These are phyloP conservation scores for Naganishia randhawae DNA, from an alignment of 768 basidiomycete genomes.

Conservation along the genomic window DNA sequence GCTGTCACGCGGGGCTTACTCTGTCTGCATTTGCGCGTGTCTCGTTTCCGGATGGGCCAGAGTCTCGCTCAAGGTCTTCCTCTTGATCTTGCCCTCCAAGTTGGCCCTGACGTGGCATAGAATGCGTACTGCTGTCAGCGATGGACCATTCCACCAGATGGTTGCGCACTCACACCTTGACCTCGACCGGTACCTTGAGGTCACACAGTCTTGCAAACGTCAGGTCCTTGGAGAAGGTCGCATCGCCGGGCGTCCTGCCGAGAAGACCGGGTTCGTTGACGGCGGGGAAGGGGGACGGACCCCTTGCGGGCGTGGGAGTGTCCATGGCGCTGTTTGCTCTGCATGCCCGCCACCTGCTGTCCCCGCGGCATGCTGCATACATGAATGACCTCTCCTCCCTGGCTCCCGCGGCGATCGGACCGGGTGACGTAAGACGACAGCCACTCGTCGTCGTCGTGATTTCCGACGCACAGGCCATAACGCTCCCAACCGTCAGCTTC, in stretches of 20 bases:
- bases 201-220: constrained; percentile 88
- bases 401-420: too few species aligned
- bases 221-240: constrained; percentile 70
- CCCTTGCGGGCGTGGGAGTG: constrained; percentile 12
- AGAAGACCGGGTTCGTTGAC: neutral
- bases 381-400: too few species aligned
- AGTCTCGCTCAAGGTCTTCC: constrained; percentile 69
- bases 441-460: too few species aligned
- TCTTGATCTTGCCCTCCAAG: constrained; percentile 73
- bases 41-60: constrained; percentile 75
- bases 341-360: neutral
- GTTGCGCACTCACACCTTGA: constrained; percentile 46
- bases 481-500: too few species aligned
- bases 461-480: too few species aligned
- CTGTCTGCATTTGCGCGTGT: constrained; percentile 74
- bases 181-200: constrained; percentile 76
- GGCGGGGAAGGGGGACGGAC: neutral
- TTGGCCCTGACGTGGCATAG: constrained; percentile 39
- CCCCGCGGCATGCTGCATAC: neutral
- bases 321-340: neutral
- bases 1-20: constrained; percentile 54
- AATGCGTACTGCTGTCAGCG: too few species aligned
- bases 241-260: constrained; percentile 3
- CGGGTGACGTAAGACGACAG: too few species aligned
- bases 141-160: neutral